phyloP scores from a whole-genome alignment of 768 basidiomycete genomes.

The Lentinula sp. region DNA sequence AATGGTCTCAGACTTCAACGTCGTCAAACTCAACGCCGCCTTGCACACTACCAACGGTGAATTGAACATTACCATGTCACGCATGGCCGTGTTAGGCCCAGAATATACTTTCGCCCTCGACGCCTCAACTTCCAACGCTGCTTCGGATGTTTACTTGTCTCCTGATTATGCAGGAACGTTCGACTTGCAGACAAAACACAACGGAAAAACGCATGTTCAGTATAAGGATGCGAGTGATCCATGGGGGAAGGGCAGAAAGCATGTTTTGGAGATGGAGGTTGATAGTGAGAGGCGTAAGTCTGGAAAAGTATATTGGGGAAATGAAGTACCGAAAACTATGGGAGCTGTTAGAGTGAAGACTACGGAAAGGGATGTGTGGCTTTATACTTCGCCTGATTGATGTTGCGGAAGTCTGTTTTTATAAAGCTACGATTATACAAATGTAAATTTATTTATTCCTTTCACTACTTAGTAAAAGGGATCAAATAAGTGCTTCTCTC shows the following conservation, averaged over 20 bases:
- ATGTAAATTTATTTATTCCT: too few relatives aligned
- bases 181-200: conserved; percentile 7
- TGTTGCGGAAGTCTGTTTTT: too few relatives aligned
- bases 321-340: not conserved
- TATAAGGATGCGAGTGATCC: not conserved
- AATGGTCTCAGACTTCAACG: not conserved
- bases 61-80: not conserved
- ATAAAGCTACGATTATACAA: too few relatives aligned
- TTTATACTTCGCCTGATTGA: not conserved
- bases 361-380: not conserved
- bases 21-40: not conserved
- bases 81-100: not conserved
- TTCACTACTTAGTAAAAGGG: too few relatives aligned
- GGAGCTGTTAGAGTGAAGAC: not conserved
- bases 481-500: too few relatives aligned
- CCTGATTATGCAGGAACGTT: not conserved
- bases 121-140: conserved; percentile 2
- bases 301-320: not conserved
- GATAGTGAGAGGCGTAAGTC: not conserved
- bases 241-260: not conserved
- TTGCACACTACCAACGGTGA: conserved; percentile 4
- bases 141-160: not conserved
- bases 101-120: not conserved
- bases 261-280: not conserved
- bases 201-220: not conserved